Evolutionary conservation across 345 rosid species (phyloP).

Genomic region (Nephelium lappaceum): DNA sequence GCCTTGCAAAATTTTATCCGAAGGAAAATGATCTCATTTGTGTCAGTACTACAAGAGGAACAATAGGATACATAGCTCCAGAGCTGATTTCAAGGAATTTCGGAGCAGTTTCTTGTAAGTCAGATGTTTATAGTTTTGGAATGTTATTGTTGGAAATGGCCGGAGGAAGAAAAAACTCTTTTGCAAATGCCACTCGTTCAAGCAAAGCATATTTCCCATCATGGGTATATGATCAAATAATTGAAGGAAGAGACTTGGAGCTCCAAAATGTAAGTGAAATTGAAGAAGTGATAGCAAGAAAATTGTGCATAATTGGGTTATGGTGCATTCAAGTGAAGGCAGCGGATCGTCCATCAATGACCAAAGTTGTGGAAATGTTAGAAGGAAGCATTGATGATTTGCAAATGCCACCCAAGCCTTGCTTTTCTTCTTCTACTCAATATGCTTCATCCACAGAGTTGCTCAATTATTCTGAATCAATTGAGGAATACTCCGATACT

Average conservation of each 20-base stretch:
- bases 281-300: constrained; percentile 32
- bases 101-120: constrained; percentile 10
- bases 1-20: constrained; percentile 30
- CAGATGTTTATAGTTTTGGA: constrained; percentile 23
- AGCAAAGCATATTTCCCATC: constrained; percentile 18
- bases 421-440: constrained; percentile 25
- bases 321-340: constrained; percentile 42
- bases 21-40: constrained; percentile 25
- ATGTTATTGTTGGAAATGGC: constrained; percentile 24
- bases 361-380: constrained; percentile 42
- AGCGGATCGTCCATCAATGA: constrained; percentile 40
- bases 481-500: neutral
- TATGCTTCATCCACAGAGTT: neutral
- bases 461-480: neutral
- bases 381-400: constrained; percentile 24
- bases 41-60: constrained; percentile 20
- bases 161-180: constrained; percentile 12
- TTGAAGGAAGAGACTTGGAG: constrained; percentile 27
- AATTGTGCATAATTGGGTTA: constrained; percentile 36
- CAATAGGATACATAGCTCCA: constrained; percentile 21
- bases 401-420: constrained; percentile 36
- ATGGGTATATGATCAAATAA: constrained; percentile 31
- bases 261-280: constrained; percentile 20
- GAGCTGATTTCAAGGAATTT: constrained; percentile 16
- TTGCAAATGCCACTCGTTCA: constrained; percentile 3